A percentile compares a stretch with the other conserved stretches of the same genome.
phyloP scores from a whole-genome alignment of 306 rosid genomes.

The Casuarina cunninghamiana region DNA sequence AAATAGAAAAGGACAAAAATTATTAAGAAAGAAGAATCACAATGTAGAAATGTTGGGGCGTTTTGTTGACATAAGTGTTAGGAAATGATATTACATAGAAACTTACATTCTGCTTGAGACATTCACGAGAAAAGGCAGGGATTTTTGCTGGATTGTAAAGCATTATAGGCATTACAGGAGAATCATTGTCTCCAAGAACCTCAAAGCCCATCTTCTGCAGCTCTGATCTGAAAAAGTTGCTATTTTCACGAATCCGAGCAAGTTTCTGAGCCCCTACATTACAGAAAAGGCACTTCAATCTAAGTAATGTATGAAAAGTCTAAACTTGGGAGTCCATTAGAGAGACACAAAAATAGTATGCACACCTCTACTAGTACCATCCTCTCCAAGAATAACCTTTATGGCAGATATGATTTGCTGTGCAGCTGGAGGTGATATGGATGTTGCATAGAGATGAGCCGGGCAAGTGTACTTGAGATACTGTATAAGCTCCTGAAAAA shows the following conservation, averaged over 20 bases:
- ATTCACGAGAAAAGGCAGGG: constrained; percentile 95
- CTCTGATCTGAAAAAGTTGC: constrained; percentile 92
- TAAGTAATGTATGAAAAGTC: not conserved
- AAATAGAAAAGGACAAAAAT: not conserved
- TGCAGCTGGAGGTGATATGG: constrained; percentile 93
- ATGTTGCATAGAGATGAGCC: constrained; percentile 91
- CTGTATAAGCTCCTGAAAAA: constrained; percentile 69
- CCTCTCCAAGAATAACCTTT: constrained; percentile 86
- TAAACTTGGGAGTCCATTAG: not conserved
- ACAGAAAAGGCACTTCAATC: constrained; percentile 13
- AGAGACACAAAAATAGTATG: not conserved
- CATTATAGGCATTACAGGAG: constrained; percentile 94
- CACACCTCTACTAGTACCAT: constrained; percentile 86
- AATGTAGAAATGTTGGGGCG: not conserved
- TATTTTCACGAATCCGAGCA: constrained; percentile 74
- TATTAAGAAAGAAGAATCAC: not conserved
- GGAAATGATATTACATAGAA: not conserved
- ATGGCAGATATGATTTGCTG: constrained; percentile 84
- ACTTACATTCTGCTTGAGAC: constrained; percentile 84
- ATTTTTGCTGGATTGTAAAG: constrained; percentile 89
- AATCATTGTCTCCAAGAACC: constrained; percentile 78
- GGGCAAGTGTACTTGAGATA: constrained; percentile 81
- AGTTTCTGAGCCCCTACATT: constrained; percentile 81
- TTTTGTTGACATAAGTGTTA: not conserved
- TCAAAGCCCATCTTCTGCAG: constrained; percentile 90